A percentile compares a stretch with the other conserved stretches of the same genome.
phyloP scores from a whole-genome alignment of 192 early-diverging fungal species.

The Coemansia asiatica region DNA sequence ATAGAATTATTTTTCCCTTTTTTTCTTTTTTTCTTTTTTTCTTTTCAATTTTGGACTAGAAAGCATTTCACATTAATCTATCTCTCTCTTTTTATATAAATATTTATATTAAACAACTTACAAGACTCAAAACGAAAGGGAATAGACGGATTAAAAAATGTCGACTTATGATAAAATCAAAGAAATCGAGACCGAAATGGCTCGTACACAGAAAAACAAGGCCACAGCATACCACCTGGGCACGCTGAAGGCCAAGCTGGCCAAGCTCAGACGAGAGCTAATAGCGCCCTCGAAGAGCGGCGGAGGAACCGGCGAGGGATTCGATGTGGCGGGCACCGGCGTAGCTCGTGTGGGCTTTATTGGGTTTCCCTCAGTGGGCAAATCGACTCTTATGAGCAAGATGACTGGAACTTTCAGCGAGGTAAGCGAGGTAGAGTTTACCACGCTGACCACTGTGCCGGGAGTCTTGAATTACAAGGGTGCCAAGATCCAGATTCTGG shows the following conservation, averaged over 20 bases:
- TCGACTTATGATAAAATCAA: slow-evolving; percentile 62
- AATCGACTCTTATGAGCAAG: slow-evolving; percentile 97
- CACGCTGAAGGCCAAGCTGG: slow-evolving; percentile 92
- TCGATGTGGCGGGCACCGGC: slow-evolving; percentile 98
- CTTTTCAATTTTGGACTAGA: no score
- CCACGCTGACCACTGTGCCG: slow-evolving; percentile 98
- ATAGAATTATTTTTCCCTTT: slow-evolving; percentile 1
- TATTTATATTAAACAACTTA: no score
- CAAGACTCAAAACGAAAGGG: no score
- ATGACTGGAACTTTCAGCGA: slow-evolving; percentile 95
- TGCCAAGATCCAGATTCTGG: slow-evolving; percentile 97
- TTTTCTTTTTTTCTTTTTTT: slow-evolving; percentile 4
- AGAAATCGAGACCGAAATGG: slow-evolving; percentile 82
- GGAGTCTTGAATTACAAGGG: slow-evolving; percentile 95
- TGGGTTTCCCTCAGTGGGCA: slow-evolving; percentile 97
- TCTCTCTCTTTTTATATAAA: no score
- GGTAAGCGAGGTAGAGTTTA: slow-evolving; percentile 97
- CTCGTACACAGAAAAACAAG: slow-evolving; percentile 92
- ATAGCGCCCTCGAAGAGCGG: slow-evolving; percentile 80
- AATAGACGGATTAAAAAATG: slow-evolving; percentile 37
- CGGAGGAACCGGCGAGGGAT: slow-evolving; percentile 88
- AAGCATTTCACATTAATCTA: no score
- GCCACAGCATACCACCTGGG: slow-evolving; percentile 95
- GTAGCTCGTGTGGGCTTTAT: slow-evolving; percentile 98
- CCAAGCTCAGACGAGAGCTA: slow-evolving; percentile 93